phyloP scores from a whole-genome alignment of 257 asterid genomes.

The Handroanthus guayacan region DNA sequence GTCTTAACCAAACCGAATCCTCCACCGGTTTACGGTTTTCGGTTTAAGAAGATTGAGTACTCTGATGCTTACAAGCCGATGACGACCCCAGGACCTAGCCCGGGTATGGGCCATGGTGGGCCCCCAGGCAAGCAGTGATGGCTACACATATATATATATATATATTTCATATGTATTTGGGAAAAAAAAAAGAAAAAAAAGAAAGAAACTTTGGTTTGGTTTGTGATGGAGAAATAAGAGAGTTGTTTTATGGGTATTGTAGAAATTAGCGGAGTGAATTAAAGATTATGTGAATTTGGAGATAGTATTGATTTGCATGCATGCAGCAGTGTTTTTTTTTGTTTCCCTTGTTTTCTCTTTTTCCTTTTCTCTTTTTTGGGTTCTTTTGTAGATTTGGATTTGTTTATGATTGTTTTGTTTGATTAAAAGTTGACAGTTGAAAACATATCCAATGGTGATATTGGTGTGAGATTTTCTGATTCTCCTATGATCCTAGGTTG shows the following conservation, averaged over 20 bases:
- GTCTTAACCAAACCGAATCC: background rate
- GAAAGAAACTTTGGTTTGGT: background rate
- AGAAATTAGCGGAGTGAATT: constrained; percentile 11
- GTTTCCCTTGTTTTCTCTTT: too few species aligned
- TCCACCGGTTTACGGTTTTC: background rate
- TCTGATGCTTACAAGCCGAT: constrained; percentile 50
- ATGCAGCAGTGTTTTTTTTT: constrained; percentile 24
- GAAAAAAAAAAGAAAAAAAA: background rate
- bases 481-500: constrained; percentile 25
- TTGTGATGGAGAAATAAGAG: constrained; percentile 20
- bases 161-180: background rate
- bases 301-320: constrained; percentile 35
- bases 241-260: constrained; percentile 3
- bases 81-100: constrained; percentile 68
- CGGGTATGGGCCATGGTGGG: constrained; percentile 70
- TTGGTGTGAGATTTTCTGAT: background rate
- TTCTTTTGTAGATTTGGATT: constrained; percentile 23
- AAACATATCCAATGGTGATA: too few species aligned
- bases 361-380: too few species aligned
- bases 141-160: background rate
- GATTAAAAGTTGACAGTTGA: too few species aligned
- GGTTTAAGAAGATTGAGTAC: constrained; percentile 44
- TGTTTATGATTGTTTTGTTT: constrained; percentile 27
- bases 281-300: background rate
- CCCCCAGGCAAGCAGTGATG: constrained; percentile 40